phyloP scores from a whole-genome alignment of 768 basidiomycete species.

The Naganishia kalamii region DNA sequence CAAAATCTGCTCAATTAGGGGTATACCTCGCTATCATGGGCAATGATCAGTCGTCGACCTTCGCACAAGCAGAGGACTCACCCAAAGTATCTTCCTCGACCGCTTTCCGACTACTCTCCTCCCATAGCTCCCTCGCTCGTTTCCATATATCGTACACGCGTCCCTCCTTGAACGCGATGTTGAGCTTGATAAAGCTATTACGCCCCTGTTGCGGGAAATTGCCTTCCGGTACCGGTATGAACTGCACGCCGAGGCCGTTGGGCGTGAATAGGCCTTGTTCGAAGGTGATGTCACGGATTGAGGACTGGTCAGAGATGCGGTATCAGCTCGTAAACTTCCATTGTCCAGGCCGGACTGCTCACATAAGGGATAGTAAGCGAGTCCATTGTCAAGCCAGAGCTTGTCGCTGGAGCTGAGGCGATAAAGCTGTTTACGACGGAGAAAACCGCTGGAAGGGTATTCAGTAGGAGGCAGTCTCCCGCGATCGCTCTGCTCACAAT shows the following conservation, averaged over 20 bases:
- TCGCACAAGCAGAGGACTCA: background rate
- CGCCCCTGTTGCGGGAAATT: background rate
- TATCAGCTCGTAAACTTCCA: background rate
- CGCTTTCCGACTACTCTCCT: background rate
- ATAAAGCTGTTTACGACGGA: background rate
- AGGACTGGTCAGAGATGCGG: background rate
- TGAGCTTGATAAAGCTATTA: background rate
- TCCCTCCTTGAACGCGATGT: slow-evolving; percentile 1
- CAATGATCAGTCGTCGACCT: background rate
- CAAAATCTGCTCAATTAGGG: background rate
- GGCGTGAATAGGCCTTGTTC: slow-evolving; percentile 10
- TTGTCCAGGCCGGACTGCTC: background rate
- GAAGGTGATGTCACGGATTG: slow-evolving; percentile 5
- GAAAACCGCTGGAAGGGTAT: background rate
- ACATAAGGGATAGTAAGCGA: slow-evolving; percentile 3
- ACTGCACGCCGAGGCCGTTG: background rate
- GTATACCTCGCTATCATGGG: background rate
- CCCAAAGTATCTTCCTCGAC: slow-evolving; percentile 8
- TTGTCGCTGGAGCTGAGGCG: background rate
- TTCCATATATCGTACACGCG: slow-evolving; percentile 3
- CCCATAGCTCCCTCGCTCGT: slow-evolving; percentile 7
- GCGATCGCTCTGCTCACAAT: background rate
- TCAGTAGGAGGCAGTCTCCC: background rate
- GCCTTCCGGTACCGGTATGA: background rate
- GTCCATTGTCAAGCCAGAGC: background rate